phyloP scores from a whole-genome alignment of 163 green algal species.

The Chloromonas sp. region DNA sequence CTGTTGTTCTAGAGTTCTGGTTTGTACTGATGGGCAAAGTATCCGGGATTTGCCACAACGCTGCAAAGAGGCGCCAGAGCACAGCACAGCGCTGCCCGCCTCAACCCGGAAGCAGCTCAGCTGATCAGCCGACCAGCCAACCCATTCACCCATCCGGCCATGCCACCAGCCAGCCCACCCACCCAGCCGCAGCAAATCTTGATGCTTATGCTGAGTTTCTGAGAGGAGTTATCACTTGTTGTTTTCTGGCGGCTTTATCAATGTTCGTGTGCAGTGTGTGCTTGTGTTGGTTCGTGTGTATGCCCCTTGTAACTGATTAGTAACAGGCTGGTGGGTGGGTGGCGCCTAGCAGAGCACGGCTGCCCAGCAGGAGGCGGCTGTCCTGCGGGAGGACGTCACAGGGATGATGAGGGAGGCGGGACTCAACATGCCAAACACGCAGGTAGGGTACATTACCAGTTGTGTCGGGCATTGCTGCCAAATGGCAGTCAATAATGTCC shows the following conservation, averaged over 20 bases:
- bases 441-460: not conserved
- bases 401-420: constrained; percentile 4
- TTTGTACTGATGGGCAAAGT: too few relatives aligned
- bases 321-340: too few relatives aligned
- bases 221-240: not conserved
- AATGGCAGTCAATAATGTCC: not conserved
- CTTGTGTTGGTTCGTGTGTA: not conserved
- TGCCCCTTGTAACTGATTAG: not conserved
- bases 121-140: too few relatives aligned
- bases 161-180: not conserved
- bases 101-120: too few relatives aligned
- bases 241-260: not conserved
- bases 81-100: too few relatives aligned
- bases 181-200: not conserved
- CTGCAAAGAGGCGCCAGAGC: too few relatives aligned
- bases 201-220: not conserved
- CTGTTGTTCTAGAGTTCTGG: too few relatives aligned
- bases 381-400: constrained; percentile 16
- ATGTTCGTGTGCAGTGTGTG: not conserved
- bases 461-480: not conserved
- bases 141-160: too few relatives aligned
- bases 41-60: too few relatives aligned
- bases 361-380: constrained; percentile 4
- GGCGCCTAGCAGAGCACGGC: constrained; percentile 11
- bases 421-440: not conserved